These are phyloP conservation scores for Canna indica DNA, from an alignment of 176 grass and related monocot species.

Conservation along the genomic window DNA sequence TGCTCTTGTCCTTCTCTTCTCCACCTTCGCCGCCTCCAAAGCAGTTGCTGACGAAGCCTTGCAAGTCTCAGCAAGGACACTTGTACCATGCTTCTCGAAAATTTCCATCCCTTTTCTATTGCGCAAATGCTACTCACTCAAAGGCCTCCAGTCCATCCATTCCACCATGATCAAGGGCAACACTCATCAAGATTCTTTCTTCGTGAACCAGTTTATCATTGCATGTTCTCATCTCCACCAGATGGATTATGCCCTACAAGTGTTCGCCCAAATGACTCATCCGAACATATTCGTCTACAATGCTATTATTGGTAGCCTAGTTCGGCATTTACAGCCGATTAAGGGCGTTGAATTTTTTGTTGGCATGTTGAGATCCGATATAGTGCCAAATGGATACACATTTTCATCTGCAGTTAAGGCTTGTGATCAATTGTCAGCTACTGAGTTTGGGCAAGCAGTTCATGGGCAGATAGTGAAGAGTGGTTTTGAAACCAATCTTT, in stretches of 20 bases:
- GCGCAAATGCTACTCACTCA: not conserved
- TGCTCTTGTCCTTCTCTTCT: not conserved
- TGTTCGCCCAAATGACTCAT: conserved; percentile 1
- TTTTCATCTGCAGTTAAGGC: conserved; percentile 16
- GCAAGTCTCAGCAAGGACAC: not conserved
- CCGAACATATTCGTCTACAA: conserved; percentile 23
- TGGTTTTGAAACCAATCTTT: conserved; percentile 11
- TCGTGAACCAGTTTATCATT: conserved; percentile 14
- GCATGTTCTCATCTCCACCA: not conserved
- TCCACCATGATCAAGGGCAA: conserved; percentile 17
- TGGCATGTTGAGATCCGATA: not conserved
- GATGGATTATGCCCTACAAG: conserved; percentile 2
- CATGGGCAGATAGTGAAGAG: conserved; percentile 9
- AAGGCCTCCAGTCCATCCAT: not conserved
- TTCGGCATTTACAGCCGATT: not conserved
- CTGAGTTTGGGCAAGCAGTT: conserved; percentile 2
- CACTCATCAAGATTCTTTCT: conserved; percentile 4
- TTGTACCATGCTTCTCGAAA: not conserved
- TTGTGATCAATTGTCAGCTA: not conserved
- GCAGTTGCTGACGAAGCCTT: not conserved
- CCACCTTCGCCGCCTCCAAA: not conserved
- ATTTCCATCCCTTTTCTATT: not conserved
- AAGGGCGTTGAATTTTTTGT: conserved; percentile 2
- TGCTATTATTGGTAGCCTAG: conserved; percentile 7
- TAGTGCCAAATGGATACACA: not conserved